Conservation (phyloP, 179 eudicot species). For the Spinacia oleracea region DNA sequence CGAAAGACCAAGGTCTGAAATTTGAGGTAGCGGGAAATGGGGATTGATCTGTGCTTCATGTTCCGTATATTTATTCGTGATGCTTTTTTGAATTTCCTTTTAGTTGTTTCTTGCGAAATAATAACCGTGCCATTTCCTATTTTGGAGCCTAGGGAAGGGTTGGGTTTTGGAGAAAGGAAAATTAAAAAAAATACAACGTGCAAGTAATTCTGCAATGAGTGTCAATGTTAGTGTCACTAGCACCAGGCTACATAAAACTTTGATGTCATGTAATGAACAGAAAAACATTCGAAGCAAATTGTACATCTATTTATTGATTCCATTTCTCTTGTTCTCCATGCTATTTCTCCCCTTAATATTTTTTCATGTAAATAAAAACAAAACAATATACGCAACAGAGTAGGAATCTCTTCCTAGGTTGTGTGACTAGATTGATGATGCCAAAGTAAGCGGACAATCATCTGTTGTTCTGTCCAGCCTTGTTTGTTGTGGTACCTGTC, state of each 20-base stretch:
- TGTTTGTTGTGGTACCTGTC: not conserved
- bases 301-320: not conserved
- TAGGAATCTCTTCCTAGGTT: not conserved
- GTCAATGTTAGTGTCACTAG: not conserved
- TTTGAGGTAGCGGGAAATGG: too few species aligned
- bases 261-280: not conserved
- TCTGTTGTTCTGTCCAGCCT: not conserved
- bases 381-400: not conserved
- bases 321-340: not conserved
- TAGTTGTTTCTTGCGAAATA: not conserved
- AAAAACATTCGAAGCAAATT: not conserved
- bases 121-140: not conserved
- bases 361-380: not conserved
- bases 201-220: not conserved
- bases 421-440: not conserved
- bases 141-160: not conserved
- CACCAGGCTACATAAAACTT: not conserved
- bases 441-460: not conserved
- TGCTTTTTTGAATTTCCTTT: not conserved
- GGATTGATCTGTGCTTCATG: conserved; percentile 1
- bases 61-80: not conserved
- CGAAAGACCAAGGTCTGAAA: too few species aligned
- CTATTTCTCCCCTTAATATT: not conserved
- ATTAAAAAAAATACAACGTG: not conserved
- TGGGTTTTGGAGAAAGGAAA: not conserved